These are phyloP conservation scores for Fagus sylvatica DNA, from an alignment of 306 rosid species.

Conservation along the genomic window DNA sequence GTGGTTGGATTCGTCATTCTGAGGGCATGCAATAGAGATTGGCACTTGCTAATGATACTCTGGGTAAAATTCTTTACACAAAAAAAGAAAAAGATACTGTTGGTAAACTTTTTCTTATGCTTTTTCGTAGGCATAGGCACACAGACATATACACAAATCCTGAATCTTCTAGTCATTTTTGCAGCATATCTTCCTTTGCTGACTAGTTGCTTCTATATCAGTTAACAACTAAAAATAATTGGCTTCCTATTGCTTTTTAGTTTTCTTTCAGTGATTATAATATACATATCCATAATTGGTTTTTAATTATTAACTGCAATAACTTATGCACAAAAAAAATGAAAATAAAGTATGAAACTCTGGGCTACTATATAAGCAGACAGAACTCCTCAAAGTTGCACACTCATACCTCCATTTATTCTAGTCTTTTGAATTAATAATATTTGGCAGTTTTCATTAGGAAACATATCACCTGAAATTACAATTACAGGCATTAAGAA, in stretches of 20 bases:
- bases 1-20: conserved; percentile 64
- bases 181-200: background rate
- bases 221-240: background rate
- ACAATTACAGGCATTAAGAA: background rate
- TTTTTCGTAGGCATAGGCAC: background rate
- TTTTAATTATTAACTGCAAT: too few species aligned
- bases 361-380: too few species aligned
- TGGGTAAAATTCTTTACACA: conserved; percentile 1
- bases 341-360: too few species aligned
- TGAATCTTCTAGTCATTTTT: background rate
- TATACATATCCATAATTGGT: background rate
- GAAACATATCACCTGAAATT: background rate
- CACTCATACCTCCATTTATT: background rate
- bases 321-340: too few species aligned
- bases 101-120: background rate
- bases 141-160: background rate
- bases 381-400: background rate
- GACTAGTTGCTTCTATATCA: background rate
- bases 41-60: conserved; percentile 33
- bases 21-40: conserved; percentile 36
- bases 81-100: conserved; percentile 10
- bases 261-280: background rate
- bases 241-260: background rate
- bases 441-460: background rate
- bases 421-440: background rate